phyloP scores from a whole-genome alignment of 768 basidiomycete species.

The Hericium alpestre region DNA sequence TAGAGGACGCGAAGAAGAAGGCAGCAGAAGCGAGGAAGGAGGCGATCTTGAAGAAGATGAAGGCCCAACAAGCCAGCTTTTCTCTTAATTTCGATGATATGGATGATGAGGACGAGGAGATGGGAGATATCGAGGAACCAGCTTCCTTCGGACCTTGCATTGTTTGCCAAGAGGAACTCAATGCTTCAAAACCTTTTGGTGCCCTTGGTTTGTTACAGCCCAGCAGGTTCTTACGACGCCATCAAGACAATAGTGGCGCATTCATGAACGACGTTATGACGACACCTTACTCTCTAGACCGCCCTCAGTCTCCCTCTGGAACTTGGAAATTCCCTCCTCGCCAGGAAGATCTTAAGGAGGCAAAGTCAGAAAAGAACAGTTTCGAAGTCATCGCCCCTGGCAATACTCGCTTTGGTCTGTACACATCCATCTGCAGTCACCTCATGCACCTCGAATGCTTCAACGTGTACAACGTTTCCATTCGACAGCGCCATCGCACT shows the following conservation, averaged over 20 bases:
- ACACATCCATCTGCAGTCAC: slow-evolving; percentile 86
- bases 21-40: slow-evolving; percentile 88
- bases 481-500: slow-evolving; percentile 76
- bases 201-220: slow-evolving; percentile 81
- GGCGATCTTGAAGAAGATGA: slow-evolving; percentile 93
- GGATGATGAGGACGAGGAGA: slow-evolving; percentile 61
- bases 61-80: slow-evolving; percentile 82
- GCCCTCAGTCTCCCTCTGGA: slow-evolving; percentile 21
- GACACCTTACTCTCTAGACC: slow-evolving; percentile 58
- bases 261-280: slow-evolving; percentile 68
- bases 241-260: slow-evolving; percentile 50
- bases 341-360: slow-evolving; percentile 37
- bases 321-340: slow-evolving; percentile 39
- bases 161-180: slow-evolving; percentile 93
- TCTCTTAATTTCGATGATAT: slow-evolving; percentile 66
- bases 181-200: slow-evolving; percentile 64
- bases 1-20: slow-evolving; percentile 64
- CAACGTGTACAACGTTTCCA: slow-evolving; percentile 77
- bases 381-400: slow-evolving; percentile 68
- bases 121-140: slow-evolving; percentile 36
- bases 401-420: slow-evolving; percentile 74
- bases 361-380: slow-evolving; percentile 31
- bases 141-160: slow-evolving; percentile 87
- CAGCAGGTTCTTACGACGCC: slow-evolving; percentile 70
- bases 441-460: slow-evolving; percentile 97